Evolutionary conservation across 441 rosid species (phyloP), one percentile per base, ranked within the genome.

Genomic region (Gossypium trilobum): DNA sequence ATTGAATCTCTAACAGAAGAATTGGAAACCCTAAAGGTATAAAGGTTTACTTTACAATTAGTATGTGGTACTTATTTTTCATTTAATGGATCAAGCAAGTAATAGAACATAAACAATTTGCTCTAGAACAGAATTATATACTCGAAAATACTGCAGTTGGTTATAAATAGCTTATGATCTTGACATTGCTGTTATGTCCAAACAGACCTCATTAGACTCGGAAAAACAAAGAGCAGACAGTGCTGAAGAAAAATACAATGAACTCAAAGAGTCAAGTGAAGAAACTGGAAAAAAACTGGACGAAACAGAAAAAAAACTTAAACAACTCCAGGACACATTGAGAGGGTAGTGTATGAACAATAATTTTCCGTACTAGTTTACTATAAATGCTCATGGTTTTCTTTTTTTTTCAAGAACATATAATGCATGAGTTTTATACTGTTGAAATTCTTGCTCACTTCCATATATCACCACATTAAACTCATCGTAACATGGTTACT

Each of bases 21-120:
- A 88, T 76, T 92, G 65, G 93, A 91, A 73, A 85, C 78, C 75
- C 81, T 95, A 22, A 90, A 88, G 97, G 98, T 91, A 79, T 74
- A 64, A 39, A 55, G 39, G 1, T 61, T 16, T 27, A 23, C 1
- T 55, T 10, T 36, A 20, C 33, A 73, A 36, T 50, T 14, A 55
- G 11, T 70, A 17, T 36, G 27, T 25, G 13, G 42, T 33, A 33
- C 42, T 6, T 33, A 33, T 33, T 51, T 75, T 29, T 59, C 25
- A 50, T 27, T 17, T 72, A 29, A 27, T 57, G 29, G 23, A 14
- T 16, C 31, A 46, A 46, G 9, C 5, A 0, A 52, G 54, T 44
- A 16, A 71, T 68, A 29, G n/a, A 54, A 13, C 19, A 63, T 9
- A 60, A 48, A 29, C 27, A 42, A 23, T 56, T 17, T 10, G 16